Percentiles rank a stretch among this genome's conserved stretches.
These are phyloP conservation scores for Coemansia sp. DNA, from an alignment of 192 early-diverging fungal species.

Conservation along the genomic window DNA sequence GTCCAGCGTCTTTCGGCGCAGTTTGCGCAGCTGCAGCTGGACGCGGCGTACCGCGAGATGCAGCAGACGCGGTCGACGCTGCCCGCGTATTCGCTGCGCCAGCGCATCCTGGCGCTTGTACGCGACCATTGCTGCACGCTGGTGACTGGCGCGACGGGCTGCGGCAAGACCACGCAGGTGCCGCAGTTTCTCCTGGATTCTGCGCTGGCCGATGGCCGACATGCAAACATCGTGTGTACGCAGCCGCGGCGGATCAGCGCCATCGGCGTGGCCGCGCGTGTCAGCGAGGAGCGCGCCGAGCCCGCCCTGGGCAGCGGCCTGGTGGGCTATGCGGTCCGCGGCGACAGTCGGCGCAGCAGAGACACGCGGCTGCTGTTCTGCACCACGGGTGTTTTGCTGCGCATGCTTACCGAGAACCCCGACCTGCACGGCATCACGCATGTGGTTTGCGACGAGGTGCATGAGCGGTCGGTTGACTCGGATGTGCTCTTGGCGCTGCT, in stretches of 20 bases:
- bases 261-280: constrained; percentile 61
- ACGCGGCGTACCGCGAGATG: constrained; percentile 24
- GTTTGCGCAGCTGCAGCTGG: constrained; percentile 16
- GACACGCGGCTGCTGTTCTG: constrained; percentile 63
- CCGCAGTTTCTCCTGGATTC: constrained; percentile 83
- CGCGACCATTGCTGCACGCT: constrained; percentile 18
- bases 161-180: constrained; percentile 68
- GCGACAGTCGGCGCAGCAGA: constrained; percentile 55
- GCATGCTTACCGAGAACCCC: constrained; percentile 45
- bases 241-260: constrained; percentile 86
- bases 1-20: constrained; percentile 3
- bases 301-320: constrained; percentile 1
- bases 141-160: constrained; percentile 49
- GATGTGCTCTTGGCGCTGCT: constrained; percentile 82
- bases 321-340: constrained; percentile 64
- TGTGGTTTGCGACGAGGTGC: constrained; percentile 86
- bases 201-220: constrained; percentile 49
- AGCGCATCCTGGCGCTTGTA: constrained; percentile 12
- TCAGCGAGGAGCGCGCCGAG: constrained; percentile 61
- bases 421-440: constrained; percentile 24
- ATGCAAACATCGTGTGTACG: constrained; percentile 75
- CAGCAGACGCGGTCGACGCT: constrained; percentile 18
- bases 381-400: constrained; percentile 65
- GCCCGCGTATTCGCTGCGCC: constrained; percentile 15
- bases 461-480: constrained; percentile 73